Evolutionary conservation across 208 protist species (phyloP).

Genomic region (Leishmania aethiopica): DNA sequence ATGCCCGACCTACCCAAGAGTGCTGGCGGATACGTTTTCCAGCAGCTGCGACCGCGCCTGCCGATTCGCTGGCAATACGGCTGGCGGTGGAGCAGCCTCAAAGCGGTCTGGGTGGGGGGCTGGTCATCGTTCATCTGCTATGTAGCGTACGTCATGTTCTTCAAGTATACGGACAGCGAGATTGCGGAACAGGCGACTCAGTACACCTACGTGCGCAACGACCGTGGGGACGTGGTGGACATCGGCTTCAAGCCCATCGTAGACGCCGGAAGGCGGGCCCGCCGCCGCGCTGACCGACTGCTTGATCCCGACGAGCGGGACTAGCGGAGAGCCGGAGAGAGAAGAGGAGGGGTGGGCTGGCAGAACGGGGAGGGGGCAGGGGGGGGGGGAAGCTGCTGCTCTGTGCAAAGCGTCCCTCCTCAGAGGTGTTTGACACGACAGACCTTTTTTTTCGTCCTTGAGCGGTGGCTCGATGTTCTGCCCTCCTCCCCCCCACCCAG

Average conservation of each 20-base stretch:
- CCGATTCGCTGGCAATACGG: constrained; percentile 86
- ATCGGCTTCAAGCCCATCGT: constrained; percentile 87
- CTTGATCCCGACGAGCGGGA: constrained; percentile 64
- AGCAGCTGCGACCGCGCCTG: constrained; percentile 75
- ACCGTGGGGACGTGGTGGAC: constrained; percentile 78
- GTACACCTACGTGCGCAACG: constrained; percentile 88
- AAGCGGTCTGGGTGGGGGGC: constrained; percentile 57
- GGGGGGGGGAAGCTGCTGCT: not conserved
- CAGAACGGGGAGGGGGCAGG: not conserved
- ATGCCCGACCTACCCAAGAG: constrained; percentile 82
- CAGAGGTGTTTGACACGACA: not conserved
- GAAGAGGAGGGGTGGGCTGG: not conserved
- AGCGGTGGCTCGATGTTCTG: not conserved
- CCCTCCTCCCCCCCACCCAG: not conserved
- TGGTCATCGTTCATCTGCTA: constrained; percentile 62
- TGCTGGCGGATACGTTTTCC: constrained; percentile 82
- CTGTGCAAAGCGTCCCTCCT: not conserved
- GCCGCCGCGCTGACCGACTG: constrained; percentile 55
- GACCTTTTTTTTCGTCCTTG: not conserved
- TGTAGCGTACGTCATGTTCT: constrained; percentile 78
- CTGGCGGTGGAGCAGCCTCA: constrained; percentile 78
- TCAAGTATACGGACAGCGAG: constrained; percentile 68
- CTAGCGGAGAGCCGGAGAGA: not conserved
- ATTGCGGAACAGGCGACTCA: constrained; percentile 73
- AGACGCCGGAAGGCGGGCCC: constrained; percentile 65